Evolutionary conservation across 2,329 filamentous ascomycete species (phyloP).

Genomic region (Camptophora hylomeconis): DNA sequence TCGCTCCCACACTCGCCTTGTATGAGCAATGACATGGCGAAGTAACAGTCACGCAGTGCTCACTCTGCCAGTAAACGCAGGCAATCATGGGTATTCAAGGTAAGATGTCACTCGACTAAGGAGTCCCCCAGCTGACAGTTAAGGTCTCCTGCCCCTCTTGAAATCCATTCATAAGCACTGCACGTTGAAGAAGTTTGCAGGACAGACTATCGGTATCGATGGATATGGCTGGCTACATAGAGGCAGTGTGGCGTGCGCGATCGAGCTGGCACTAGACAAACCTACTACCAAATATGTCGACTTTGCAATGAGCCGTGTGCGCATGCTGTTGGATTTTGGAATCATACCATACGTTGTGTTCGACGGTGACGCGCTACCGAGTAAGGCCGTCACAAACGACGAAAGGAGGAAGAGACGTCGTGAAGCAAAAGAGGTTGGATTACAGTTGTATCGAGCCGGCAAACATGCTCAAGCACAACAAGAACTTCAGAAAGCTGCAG

Average conservation of each 20-base stretch:
- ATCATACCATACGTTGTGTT: slow-evolving; percentile 93
- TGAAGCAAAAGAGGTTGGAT: slow-evolving; percentile 60
- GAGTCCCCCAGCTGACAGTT: too few species aligned
- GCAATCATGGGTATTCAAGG: slow-evolving; percentile 33
- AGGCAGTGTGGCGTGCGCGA: slow-evolving; percentile 76
- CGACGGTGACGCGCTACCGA: slow-evolving; percentile 87
- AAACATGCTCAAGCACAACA: slow-evolving; percentile 66
- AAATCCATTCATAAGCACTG: slow-evolving; percentile 92
- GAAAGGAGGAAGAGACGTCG: slow-evolving; percentile 63
- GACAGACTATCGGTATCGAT: slow-evolving; percentile 86
- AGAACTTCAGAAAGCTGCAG: slow-evolving; percentile 88
- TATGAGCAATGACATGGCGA: too few species aligned
- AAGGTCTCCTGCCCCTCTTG: slow-evolving; percentile 79
- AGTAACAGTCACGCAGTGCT: too few species aligned
- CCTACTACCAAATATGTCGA: slow-evolving; percentile 87
- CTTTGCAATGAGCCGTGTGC: slow-evolving; percentile 77
- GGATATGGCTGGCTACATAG: slow-evolving; percentile 97
- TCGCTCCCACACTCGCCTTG: too few species aligned
- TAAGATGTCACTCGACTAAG: slow-evolving; percentile 12
- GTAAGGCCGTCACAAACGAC: slow-evolving; percentile 77
- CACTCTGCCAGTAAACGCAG: too few species aligned
- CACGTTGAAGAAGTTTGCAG: slow-evolving; percentile 73
- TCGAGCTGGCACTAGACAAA: slow-evolving; percentile 78
- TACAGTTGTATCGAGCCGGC: slow-evolving; percentile 70
- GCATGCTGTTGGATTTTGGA: slow-evolving; percentile 88